Evolutionary conservation across 1,284 basidiomycete genomes (phyloP).

Genomic region (Veloboletus limbatus): DNA sequence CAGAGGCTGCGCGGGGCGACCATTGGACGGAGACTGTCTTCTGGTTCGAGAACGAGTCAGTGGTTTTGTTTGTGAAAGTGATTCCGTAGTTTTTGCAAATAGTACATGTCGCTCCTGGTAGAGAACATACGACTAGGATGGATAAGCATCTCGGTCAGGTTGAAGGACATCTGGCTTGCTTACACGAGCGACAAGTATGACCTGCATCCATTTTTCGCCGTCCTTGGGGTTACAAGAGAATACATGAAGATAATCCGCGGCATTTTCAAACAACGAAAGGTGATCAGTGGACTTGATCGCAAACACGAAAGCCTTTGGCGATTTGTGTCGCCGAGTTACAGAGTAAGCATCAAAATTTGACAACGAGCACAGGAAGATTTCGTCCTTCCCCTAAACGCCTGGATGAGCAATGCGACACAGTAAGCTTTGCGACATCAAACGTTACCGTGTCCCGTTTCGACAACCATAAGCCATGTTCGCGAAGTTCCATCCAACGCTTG

Average conservation of each 20-base stretch:
- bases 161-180: slow-evolving; percentile 30
- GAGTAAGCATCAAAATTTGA: slow-evolving; percentile 84
- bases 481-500: slow-evolving; percentile 82
- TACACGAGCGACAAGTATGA: slow-evolving; percentile 73
- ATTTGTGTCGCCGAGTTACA: slow-evolving; percentile 67
- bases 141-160: slow-evolving; percentile 8
- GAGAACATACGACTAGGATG: slow-evolving; percentile 68
- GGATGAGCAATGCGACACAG: slow-evolving; percentile 14
- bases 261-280: slow-evolving; percentile 79
- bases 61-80: slow-evolving; percentile 28
- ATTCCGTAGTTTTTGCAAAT: slow-evolving; percentile 44
- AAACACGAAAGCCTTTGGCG: slow-evolving; percentile 79
- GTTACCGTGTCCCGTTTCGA: slow-evolving; percentile 83
- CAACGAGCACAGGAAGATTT: slow-evolving; percentile 73
- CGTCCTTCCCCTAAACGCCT: slow-evolving; percentile 71
- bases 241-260: slow-evolving; percentile 78
- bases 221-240: slow-evolving; percentile 74
- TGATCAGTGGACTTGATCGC: slow-evolving; percentile 87
- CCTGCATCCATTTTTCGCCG: slow-evolving; percentile 69
- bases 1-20: slow-evolving; percentile 33
- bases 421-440: slow-evolving; percentile 7
- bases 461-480: slow-evolving; percentile 80
- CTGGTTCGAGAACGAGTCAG: slow-evolving; percentile 32
- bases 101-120: slow-evolving; percentile 74
- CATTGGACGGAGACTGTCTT: slow-evolving; percentile 32